A percentile compares a stretch with the other conserved stretches of the same genome.
These are phyloP conservation scores for Prosopis cineraria DNA, from an alignment of 306 rosid genomes.

Conservation along the genomic window DNA sequence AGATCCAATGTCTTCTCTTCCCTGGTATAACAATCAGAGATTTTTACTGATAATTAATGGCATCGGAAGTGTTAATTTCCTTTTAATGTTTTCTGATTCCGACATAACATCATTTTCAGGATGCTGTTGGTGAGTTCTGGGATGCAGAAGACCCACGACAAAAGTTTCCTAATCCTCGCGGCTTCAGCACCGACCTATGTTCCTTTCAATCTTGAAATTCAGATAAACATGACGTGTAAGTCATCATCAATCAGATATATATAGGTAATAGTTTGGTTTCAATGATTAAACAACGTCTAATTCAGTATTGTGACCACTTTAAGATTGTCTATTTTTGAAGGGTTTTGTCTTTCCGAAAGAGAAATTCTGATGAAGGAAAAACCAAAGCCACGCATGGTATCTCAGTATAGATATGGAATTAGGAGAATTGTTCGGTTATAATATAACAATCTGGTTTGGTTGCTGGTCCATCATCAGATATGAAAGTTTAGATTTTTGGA, in stretches of 20 bases:
- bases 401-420: background rate
- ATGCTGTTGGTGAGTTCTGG: slow-evolving; percentile 57
- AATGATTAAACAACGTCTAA: background rate
- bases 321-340: slow-evolving; percentile 11
- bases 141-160: slow-evolving; percentile 79
- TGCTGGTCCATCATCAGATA: slow-evolving; percentile 43
- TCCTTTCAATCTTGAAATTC: slow-evolving; percentile 50
- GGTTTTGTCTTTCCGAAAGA: slow-evolving; percentile 36
- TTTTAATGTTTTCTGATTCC: background rate
- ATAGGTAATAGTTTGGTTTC: too few relatives aligned
- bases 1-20: slow-evolving; percentile 45
- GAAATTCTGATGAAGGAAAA: background rate
- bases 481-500: slow-evolving; percentile 34
- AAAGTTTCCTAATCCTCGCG: slow-evolving; percentile 65
- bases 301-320: background rate
- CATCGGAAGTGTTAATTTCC: background rate
- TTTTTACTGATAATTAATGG: background rate
- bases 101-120: slow-evolving; percentile 62
- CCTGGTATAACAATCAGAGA: slow-evolving; percentile 39
- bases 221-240: slow-evolving; percentile 55
- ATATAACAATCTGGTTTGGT: slow-evolving; percentile 27
- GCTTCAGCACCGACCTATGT: slow-evolving; percentile 61
- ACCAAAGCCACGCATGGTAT: background rate
- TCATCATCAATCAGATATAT: background rate
- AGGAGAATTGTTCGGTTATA: background rate